Evolutionary conservation across 495 filamentous ascomycete species (phyloP).

Genomic region (Astrothelium macrocarpum): DNA sequence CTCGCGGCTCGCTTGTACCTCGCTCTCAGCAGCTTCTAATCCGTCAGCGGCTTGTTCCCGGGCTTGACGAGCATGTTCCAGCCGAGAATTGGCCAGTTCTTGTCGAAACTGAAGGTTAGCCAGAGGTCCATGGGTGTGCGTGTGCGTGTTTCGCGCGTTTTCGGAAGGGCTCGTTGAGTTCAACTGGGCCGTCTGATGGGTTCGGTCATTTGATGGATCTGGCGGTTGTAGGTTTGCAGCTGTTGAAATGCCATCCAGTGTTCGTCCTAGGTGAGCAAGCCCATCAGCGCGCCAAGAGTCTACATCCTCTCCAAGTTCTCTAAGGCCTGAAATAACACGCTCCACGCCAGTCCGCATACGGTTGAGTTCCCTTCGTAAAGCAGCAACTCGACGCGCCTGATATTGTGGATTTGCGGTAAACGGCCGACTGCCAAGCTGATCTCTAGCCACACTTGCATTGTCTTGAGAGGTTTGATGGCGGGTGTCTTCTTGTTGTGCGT

Average conservation of each 20-base stretch:
- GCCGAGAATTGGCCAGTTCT: slow-evolving; percentile 15
- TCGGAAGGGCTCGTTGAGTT: slow-evolving; percentile 3
- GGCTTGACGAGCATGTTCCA: slow-evolving; percentile 16
- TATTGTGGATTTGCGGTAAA: slow-evolving; percentile 16
- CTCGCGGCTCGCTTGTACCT: slow-evolving; percentile 18
- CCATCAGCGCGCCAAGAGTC: slow-evolving; percentile 10
- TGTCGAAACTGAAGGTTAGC: slow-evolving; percentile 16
- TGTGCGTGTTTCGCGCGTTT: slow-evolving; percentile 7
- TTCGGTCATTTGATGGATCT: background rate
- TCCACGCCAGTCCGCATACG: slow-evolving; percentile 26
- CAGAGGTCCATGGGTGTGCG: background rate
- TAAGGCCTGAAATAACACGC: slow-evolving; percentile 23
- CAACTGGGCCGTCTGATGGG: background rate
- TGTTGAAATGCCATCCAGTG: slow-evolving; percentile 14
- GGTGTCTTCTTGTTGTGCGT: background rate
- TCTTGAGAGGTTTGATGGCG: background rate
- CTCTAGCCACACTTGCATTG: background rate
- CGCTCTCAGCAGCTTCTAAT: slow-evolving; percentile 18
- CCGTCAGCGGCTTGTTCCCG: slow-evolving; percentile 18
- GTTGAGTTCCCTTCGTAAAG: slow-evolving; percentile 23
- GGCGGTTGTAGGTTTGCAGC: background rate
- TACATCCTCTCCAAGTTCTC: slow-evolving; percentile 22
- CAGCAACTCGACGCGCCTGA: slow-evolving; percentile 21
- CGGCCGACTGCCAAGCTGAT: background rate
- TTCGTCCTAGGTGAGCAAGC: slow-evolving; percentile 12